phyloP scores from a whole-genome alignment of 768 basidiomycete species.

The Myochromella boudieri region DNA sequence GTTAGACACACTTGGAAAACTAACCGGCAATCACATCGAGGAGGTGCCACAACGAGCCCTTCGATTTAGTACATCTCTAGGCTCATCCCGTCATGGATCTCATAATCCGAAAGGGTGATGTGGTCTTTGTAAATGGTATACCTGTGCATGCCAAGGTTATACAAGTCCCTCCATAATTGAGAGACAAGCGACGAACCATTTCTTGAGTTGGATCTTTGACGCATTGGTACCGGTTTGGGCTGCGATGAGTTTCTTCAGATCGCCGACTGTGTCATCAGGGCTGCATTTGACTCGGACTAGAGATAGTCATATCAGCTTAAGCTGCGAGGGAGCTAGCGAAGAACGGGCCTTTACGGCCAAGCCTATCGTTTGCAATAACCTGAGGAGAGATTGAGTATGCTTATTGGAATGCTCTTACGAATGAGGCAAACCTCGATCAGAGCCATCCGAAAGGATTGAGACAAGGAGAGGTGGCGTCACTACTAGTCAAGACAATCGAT shows the following conservation, averaged over 20 bases:
- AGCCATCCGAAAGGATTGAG: slow-evolving; percentile 9
- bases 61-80: slow-evolving; percentile 81
- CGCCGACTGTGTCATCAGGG: slow-evolving; percentile 94
- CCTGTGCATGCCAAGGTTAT: slow-evolving; percentile 42
- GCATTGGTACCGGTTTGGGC: slow-evolving; percentile 91
- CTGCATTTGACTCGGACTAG: slow-evolving; percentile 94
- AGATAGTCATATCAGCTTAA: not conserved
- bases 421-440: slow-evolving; percentile 45
- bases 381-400: slow-evolving; percentile 28
- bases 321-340: not conserved
- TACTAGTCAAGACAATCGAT: too few relatives aligned
- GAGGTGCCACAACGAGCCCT: too few relatives aligned
- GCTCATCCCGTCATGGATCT: slow-evolving; percentile 92
- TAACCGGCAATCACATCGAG: too few relatives aligned
- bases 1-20: not conserved
- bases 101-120: slow-evolving; percentile 88
- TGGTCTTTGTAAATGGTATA: slow-evolving; percentile 97
- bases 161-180: not conserved
- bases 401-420: not conserved
- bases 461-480: too few relatives aligned
- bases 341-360: slow-evolving; percentile 82
- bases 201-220: slow-evolving; percentile 91
- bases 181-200: slow-evolving; percentile 65
- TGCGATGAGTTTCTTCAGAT: slow-evolving; percentile 95
- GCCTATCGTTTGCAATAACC: slow-evolving; percentile 95